Percentiles rank a stretch among this genome's conserved stretches.
Conservation (phyloP, 2,329 filamentous ascomycete species). For the Proliferodiscus dingleyae region DNA sequence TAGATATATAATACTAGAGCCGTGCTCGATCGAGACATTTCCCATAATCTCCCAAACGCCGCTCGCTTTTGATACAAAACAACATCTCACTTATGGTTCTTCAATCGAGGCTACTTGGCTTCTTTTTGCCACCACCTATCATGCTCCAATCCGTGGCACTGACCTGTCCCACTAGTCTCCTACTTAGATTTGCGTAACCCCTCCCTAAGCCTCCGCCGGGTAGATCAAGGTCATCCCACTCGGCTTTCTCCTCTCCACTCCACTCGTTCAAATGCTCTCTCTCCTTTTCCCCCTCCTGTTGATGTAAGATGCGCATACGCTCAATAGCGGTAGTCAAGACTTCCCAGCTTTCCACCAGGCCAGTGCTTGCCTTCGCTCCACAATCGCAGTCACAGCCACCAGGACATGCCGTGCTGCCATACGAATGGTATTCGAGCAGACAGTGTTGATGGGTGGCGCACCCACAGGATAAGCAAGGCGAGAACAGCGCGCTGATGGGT, state of each 20-base stretch:
- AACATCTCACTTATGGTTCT: conserved; percentile 22
- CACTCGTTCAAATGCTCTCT: conserved; percentile 5
- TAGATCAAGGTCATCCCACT: conserved; percentile 23
- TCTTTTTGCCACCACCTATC: conserved; percentile 23
- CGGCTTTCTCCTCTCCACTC: conserved; percentile 16
- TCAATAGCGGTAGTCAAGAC: conserved; percentile 43
- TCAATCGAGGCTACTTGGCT: conserved; percentile 27
- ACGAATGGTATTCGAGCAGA: conserved; percentile 25
- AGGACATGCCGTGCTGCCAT: conserved; percentile 49
- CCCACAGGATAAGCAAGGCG: conserved; percentile 58
- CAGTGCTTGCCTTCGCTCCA: conserved; percentile 49
- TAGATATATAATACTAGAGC: neutral
- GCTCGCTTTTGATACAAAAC: neutral
- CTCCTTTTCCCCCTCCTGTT: conserved; percentile 7
- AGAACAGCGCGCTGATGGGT: conserved; percentile 54
- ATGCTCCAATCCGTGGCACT: conserved; percentile 27
- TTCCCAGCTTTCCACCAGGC: conserved; percentile 57
- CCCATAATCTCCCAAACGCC: neutral
- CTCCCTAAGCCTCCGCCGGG: conserved; percentile 19
- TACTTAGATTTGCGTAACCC: conserved; percentile 26
- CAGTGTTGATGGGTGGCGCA: conserved; percentile 58
- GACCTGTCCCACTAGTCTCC: conserved; percentile 27
- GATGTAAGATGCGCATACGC: conserved; percentile 21
- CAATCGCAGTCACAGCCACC: conserved; percentile 63
- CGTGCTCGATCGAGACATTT: neutral